phyloP scores from a whole-genome alignment of 306 rosid species.

The Rosa chinensis region DNA sequence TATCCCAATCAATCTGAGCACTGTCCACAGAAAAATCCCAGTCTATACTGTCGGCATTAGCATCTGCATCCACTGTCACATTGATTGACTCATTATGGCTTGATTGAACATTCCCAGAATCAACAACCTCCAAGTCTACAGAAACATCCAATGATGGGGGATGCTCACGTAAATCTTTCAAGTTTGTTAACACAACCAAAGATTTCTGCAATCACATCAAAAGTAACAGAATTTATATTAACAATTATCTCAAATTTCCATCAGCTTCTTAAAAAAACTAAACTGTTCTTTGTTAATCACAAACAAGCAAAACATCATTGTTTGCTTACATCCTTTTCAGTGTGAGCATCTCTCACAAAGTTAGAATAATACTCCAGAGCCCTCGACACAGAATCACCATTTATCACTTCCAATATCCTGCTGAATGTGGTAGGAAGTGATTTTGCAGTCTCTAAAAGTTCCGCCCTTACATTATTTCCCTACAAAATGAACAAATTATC shows the following conservation, averaged over 20 bases:
- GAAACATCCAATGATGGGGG: conserved; percentile 78
- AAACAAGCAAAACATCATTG: conserved; percentile 19
- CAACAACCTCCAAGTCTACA: conserved; percentile 59
- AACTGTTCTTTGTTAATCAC: not conserved
- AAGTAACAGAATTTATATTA: conserved; percentile 28
- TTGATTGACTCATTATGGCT: conserved; percentile 42
- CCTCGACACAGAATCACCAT: conserved; percentile 57
- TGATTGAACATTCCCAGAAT: conserved; percentile 40
- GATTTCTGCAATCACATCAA: conserved; percentile 49
- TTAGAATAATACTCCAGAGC: conserved; percentile 83
- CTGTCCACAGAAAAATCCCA: conserved; percentile 86
- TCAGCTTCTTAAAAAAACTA: conserved; percentile 4
- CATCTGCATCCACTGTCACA: conserved; percentile 29
- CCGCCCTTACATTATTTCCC: conserved; percentile 80
- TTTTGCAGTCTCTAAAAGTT: conserved; percentile 85
- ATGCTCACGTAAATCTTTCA: conserved; percentile 56
- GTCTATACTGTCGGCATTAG: conserved; percentile 62
- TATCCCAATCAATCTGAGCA: conserved; percentile 91
- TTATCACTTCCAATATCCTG: conserved; percentile 66
- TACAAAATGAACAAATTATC: conserved; percentile 38
- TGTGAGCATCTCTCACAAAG: conserved; percentile 82
- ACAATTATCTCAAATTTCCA: conserved; percentile 14
- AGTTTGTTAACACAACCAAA: conserved; percentile 46
- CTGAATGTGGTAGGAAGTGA: conserved; percentile 79
- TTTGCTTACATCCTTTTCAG: conserved; percentile 73